Evolutionary conservation across 2,329 filamentous ascomycete genomes (phyloP), one percentile per base, ranked within the genome.

Genomic region (Botryosphaeria dothidea): DNA sequence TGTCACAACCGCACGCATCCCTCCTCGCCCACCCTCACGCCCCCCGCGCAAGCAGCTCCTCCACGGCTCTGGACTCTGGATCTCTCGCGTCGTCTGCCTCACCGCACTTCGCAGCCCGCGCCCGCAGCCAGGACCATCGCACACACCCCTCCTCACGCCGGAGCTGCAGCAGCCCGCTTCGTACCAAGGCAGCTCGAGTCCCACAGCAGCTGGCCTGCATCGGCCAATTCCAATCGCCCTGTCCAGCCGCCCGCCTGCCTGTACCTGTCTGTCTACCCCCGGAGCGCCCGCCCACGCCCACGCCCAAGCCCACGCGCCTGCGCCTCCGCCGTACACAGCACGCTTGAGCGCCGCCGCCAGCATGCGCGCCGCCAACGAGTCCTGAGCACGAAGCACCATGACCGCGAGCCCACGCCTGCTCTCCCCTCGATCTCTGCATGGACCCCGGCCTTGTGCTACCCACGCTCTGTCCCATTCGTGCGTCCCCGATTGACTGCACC

Each of bases 381-480:
- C 67, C 67, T 74, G 70, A 65, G 48, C 57, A n/a, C 56, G 34
- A 17, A 65, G 57, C 60, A 57, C 45, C 64, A 67, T 67, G 66
- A 66, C 54, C 56, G 56, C 56, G 60, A 64, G 65, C 38, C 31
- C 36, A 38, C 45, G 71, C 73, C 71, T 71, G 72, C 72, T 67
- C 71, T 71, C 71, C 71, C 66, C 51, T 49, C 72, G 71, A 75
- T 72, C 62, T 52, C 63, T 75, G 70, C 76, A 74, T 75, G 69
- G 71, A 71, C 71, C 73, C 74, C 70, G 68, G 72, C 70, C 65
- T 69, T 70, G 74, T 76, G 73, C 66, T 70, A 78, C 77, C 61
- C 67, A 75, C 71, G 70, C 70, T 71, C 71, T 75, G 69, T 73
- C 71, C 74, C 76, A 78, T 74, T 75, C 74, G 73, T 77, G 73